Evolutionary conservation across 129 eudicot species (phyloP).

Genomic region (Erigeron canadensis): DNA sequence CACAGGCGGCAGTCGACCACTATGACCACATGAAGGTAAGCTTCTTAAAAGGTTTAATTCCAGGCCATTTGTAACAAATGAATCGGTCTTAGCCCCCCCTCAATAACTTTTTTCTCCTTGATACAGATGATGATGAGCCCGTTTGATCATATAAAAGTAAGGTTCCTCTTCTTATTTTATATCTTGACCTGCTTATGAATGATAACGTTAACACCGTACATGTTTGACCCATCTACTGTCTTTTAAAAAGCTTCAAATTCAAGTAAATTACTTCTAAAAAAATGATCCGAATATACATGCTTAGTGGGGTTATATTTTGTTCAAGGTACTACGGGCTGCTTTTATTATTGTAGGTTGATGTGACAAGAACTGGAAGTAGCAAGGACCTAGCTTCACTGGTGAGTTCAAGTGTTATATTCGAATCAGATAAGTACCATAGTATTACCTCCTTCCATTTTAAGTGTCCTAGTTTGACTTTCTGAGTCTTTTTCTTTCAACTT

Average conservation of each 20-base stretch:
- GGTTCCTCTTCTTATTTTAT: neutral
- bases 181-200: neutral
- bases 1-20: constrained; percentile 30
- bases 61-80: constrained; percentile 3
- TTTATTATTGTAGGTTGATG: constrained; percentile 31
- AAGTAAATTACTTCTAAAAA: too few relatives aligned
- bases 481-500: too few relatives aligned
- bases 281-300: neutral
- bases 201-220: neutral
- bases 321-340: constrained; percentile 8
- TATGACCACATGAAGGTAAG: constrained; percentile 44
- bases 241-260: too few relatives aligned
- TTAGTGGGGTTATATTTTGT: neutral
- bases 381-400: constrained; percentile 24
- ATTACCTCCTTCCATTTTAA: too few relatives aligned
- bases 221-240: neutral
- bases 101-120: constrained; percentile 6
- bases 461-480: too few relatives aligned
- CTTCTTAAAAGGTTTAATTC: constrained; percentile 14
- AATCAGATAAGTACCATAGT: too few relatives aligned
- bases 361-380: constrained; percentile 43
- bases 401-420: neutral
- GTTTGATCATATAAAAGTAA: constrained; percentile 70
- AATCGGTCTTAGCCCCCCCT: neutral
- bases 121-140: constrained; percentile 67